phyloP scores from a whole-genome alignment of 2,329 filamentous ascomycete species.

The Lithohypha guttulata region DNA sequence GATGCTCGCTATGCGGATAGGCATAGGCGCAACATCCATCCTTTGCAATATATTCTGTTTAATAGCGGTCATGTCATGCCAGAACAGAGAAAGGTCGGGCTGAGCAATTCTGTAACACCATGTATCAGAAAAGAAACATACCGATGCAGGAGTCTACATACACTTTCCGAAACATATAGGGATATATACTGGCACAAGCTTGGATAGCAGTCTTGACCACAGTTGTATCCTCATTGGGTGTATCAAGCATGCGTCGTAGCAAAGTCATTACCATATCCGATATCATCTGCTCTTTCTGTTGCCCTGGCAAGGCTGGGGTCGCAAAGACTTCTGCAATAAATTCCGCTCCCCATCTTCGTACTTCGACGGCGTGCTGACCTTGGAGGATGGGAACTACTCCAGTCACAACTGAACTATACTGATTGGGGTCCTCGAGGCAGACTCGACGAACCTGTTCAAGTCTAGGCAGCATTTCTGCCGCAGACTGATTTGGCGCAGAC shows the following conservation, averaged over 20 bases:
- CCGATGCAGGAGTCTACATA: constrained; percentile 45
- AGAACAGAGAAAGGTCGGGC: constrained; percentile 66
- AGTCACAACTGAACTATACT: constrained; percentile 85
- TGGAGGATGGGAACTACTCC: constrained; percentile 88
- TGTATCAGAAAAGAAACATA: constrained; percentile 3
- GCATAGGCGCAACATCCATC: constrained; percentile 69
- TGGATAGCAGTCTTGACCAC: constrained; percentile 83
- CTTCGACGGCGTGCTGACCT: constrained; percentile 60
- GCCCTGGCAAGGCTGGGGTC: constrained; percentile 66
- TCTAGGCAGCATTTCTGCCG: constrained; percentile 52
- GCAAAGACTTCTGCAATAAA: constrained; percentile 95
- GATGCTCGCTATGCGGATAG: constrained; percentile 84
- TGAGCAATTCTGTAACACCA: constrained; percentile 63
- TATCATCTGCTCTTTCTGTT: constrained; percentile 65
- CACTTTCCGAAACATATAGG: constrained; percentile 86
- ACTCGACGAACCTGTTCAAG: constrained; percentile 84
- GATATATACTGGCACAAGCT: constrained; percentile 84
- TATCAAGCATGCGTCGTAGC: constrained; percentile 58
- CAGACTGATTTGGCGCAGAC: constrained; percentile 14
- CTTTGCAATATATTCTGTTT: constrained; percentile 79
- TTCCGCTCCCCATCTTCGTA: constrained; percentile 91
- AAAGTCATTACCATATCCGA: constrained; percentile 68
- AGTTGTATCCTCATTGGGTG: constrained; percentile 62
- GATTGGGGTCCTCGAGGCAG: constrained; percentile 72
- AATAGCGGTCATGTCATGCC: constrained; percentile 80